Base-by-base conservation (phyloP, 805 yeast species). In the Saturnispora bothae region DNA sequence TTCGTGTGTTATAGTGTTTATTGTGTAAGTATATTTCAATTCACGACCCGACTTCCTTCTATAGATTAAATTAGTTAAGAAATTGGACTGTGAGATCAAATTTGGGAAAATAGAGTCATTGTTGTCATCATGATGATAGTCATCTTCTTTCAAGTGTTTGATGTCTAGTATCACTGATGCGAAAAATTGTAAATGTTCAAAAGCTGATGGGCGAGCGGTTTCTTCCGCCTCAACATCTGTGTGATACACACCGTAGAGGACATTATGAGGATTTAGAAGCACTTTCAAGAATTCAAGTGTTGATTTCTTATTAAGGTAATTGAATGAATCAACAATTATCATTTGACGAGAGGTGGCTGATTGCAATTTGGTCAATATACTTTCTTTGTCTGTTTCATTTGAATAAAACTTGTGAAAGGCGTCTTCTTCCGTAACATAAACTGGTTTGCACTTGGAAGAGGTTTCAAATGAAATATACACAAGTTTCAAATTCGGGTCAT, bases 31-130 rank as follows among this genome's bases (percentile, higher is more conserved):
- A 39, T 77, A 78, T 1, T 64, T 56, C 19, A 79, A 51, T 0
- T 94, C 72, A 36, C 96, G 68, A 0, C 98, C 98, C 0, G 95
- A 82, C 51, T 83, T 83, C 39, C 96, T 69, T 41, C 92, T 69
- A 48, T 78, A 82, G 5, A 70, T 74, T 39, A 92, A 54, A 3
- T 61, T 63, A 3, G 78, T 52, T 27, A 59, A 59, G 56, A 74
- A 80, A 1, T 18, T 7, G 14, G 19, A 16, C 3, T 18, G 17
- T 2, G 27, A 16, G 12, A 29, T n/a, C 5, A 7, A 22, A 12
- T 12, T 7, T 14, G 40, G 36, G 8, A 32, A 38, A 7, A 7
- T 12, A 10, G 40, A 35, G n/a, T n/a, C n/a, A n/a, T n/a, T n/a
- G 5, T 31, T 9, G 15, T 37, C 35, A 14, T 31, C n/a, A 31